phyloP scores from a whole-genome alignment of 2,329 filamentous ascomycete genomes.

The Drechslerella dactyloides region DNA sequence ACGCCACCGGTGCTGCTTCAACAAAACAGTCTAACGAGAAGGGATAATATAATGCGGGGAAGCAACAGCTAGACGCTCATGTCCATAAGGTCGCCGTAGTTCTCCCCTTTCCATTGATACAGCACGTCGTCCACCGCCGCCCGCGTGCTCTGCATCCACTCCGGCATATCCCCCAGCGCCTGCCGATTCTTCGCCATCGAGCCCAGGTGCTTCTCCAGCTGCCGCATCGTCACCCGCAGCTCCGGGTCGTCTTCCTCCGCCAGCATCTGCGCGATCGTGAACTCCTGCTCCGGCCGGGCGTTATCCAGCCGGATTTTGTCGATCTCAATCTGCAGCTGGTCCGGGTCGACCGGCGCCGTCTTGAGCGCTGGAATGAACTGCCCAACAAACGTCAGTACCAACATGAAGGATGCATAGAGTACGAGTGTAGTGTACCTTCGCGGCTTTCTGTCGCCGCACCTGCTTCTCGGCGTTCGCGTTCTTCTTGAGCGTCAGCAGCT shows the following conservation, averaged over 20 bases:
- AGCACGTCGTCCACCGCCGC: slow-evolving; percentile 50
- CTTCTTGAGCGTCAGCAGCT: slow-evolving; percentile 51
- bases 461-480: slow-evolving; percentile 53
- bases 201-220: slow-evolving; percentile 47
- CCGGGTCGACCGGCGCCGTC: slow-evolving; percentile 35
- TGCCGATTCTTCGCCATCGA: slow-evolving; percentile 38
- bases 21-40: too few relatives aligned
- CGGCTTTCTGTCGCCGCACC: slow-evolving; percentile 51
- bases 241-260: slow-evolving; percentile 30
- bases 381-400: slow-evolving; percentile 2
- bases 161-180: slow-evolving; percentile 36
- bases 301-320: slow-evolving; percentile 43
- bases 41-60: slow-evolving; percentile 4
- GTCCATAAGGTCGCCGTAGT: slow-evolving; percentile 46
- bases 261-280: slow-evolving; percentile 42
- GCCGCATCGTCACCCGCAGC: slow-evolving; percentile 33
- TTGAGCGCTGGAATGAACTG: slow-evolving; percentile 41
- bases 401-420: background rate
- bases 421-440: slow-evolving; percentile 45
- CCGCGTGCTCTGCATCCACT: slow-evolving; percentile 46
- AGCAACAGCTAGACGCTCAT: slow-evolving; percentile 24
- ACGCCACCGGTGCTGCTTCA: slow-evolving; percentile 4
- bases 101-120: slow-evolving; percentile 37
- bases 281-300: slow-evolving; percentile 29
- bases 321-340: slow-evolving; percentile 46